Conservation (phyloP, 805 yeast genomes). For the Pichia rugopelliculosa region DNA sequence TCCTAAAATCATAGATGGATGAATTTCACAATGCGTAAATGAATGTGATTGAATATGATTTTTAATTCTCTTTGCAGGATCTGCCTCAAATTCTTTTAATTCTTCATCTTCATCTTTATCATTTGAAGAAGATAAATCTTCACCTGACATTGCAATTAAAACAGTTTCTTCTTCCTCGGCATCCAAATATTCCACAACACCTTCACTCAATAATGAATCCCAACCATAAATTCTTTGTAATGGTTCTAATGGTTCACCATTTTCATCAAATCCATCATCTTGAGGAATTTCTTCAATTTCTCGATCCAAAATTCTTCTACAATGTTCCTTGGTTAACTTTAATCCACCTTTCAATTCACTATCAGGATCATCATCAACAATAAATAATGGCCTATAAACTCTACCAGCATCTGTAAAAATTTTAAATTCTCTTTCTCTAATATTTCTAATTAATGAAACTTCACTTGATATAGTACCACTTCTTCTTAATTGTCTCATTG, state of each 20-base stretch:
- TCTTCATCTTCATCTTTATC: constrained; percentile 33
- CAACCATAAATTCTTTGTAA: constrained; percentile 54
- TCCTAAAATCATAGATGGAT: constrained; percentile 97
- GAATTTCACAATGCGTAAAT: constrained; percentile 97
- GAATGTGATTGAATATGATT: constrained; percentile 51
- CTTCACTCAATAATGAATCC: constrained; percentile 74
- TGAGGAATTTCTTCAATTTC: constrained; percentile 51
- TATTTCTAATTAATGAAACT: constrained; percentile 93
- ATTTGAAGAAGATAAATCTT: constrained; percentile 65
- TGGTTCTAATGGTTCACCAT: constrained; percentile 41
- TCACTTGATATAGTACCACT: constrained; percentile 94
- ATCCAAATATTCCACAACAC: constrained; percentile 92
- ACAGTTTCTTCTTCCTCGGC: constrained; percentile 99
- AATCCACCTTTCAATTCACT: constrained; percentile 68
- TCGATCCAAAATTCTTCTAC: constrained; percentile 56
- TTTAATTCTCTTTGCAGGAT: constrained; percentile 83
- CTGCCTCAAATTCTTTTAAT: constrained; percentile 38
- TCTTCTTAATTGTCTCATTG: constrained; percentile 87
- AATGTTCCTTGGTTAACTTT: constrained; percentile 77
- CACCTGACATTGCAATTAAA: constrained; percentile 98
- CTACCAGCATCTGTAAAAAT: constrained; percentile 98
- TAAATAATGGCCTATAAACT: constrained; percentile 91
- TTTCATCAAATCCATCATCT: constrained; percentile 37
- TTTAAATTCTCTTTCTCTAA: constrained; percentile 92
- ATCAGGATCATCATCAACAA: constrained; percentile 80